Evolutionary conservation across 495 filamentous ascomycete species (phyloP), one percentile per base, ranked within the genome.

Genomic region (Umbilicaria muhlenbergii): DNA sequence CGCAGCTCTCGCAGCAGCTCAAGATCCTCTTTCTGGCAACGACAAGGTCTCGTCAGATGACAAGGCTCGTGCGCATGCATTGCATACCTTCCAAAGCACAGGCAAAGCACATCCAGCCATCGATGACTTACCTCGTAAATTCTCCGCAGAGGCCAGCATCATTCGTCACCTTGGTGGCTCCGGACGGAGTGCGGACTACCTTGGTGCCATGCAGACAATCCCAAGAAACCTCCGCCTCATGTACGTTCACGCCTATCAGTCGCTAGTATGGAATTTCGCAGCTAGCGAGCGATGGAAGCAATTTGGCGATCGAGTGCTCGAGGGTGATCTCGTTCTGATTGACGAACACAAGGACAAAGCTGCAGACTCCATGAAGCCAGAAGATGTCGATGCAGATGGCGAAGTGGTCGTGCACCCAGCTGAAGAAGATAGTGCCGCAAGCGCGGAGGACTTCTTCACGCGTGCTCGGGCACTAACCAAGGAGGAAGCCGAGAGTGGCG

Each of bases 191-290:
- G 66, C 57, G 19, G 88, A 98, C 60, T 87, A 73, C 52, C 67
- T 82, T 38, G 86, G 86, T 11, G 86, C 89, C 0, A 56, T 98
- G 41, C 71, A 78, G 55, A 67, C 67, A 24, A 84, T 96, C 44
- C 78, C 74, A 7, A 71, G 87, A 2, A 80, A 81, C 33, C 68
- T 94, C 60, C 76, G 83, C 13, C 69, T 84, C 32, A 95, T 96
- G 83, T 98, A 98, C 51, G 78, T 92, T 11, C 91, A 98, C 51
- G 91, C 92, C 21, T 95, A 93, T 62, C 91, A 98, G 57, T 88
- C 81, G 5, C 70, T 86, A 10, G 80, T 98, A 8, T 98, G 88
- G 88, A 98, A 98, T 62, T 65, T 70, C 44, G 85, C 78, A 18
- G 86, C 73, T 12, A 78, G 79, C 43, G 78, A 78, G 51, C 81